Conservation (phyloP, 108 stramenopile genomes). For the Skeletonema potamos region DNA sequence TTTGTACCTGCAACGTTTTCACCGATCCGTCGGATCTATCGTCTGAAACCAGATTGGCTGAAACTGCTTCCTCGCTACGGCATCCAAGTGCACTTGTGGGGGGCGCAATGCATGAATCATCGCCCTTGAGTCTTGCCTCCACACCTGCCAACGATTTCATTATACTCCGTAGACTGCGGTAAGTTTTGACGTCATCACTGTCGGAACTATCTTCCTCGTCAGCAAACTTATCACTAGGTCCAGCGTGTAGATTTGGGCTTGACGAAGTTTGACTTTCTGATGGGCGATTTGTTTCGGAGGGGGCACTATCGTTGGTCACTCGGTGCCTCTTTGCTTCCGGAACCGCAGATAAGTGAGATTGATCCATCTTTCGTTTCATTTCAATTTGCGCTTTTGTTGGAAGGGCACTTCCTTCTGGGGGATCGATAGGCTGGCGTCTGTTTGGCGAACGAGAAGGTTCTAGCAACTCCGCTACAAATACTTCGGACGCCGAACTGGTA, state of each 20-base stretch:
- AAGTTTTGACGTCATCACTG: not conserved
- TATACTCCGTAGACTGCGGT: not conserved
- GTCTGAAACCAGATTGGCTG: not conserved
- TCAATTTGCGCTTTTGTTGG: not conserved
- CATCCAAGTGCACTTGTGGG: not conserved
- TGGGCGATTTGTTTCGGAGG: not conserved
- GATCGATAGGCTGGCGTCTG: slow-evolving; percentile 14
- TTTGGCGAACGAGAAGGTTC: not conserved
- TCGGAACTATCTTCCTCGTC: not conserved
- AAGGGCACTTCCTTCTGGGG: slow-evolving; percentile 21
- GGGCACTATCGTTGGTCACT: not conserved
- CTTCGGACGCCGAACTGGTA: not conserved
- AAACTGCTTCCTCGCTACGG: not conserved
- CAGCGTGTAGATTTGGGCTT: not conserved
- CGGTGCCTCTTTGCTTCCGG: not conserved
- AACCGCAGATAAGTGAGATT: not conserved
- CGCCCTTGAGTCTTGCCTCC: not conserved
- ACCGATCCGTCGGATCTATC: not conserved
- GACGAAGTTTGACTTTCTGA: not conserved
- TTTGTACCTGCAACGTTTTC: not conserved
- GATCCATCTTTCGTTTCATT: not conserved
- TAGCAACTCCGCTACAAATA: not conserved
- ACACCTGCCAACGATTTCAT: not conserved
- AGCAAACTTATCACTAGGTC: not conserved
- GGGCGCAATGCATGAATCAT: not conserved